Evolutionary conservation across 176 grass and related monocot species (phyloP).

Genomic region (Oryza officinalis): DNA sequence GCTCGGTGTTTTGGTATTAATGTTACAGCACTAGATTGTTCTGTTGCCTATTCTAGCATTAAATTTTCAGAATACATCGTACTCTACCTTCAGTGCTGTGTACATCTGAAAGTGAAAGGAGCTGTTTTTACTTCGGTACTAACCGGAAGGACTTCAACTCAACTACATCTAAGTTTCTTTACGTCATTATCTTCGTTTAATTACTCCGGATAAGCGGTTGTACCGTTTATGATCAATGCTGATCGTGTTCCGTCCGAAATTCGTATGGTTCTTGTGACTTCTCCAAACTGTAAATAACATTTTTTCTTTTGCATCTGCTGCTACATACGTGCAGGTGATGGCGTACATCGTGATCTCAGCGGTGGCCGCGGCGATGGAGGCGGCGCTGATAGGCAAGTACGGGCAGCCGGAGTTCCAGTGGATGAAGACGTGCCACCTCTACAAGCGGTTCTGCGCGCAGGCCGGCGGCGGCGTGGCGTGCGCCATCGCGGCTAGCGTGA

Average conservation of each 20-base stretch:
- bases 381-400: slow-evolving; percentile 55
- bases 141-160: not conserved
- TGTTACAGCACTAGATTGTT: slow-evolving; percentile 25
- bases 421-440: slow-evolving; percentile 90
- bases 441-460: slow-evolving; percentile 72
- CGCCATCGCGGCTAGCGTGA: slow-evolving; percentile 52
- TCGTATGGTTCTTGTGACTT: not conserved
- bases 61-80: not conserved
- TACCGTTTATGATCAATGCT: not conserved
- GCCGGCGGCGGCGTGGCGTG: slow-evolving; percentile 49
- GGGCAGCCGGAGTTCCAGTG: slow-evolving; percentile 81
- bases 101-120: not conserved
- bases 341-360: slow-evolving; percentile 64
- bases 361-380: slow-evolving; percentile 60
- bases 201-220: not conserved
- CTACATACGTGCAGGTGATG: slow-evolving; percentile 50
- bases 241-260: not conserved
- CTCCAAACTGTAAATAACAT: not conserved
- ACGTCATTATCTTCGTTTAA: not conserved
- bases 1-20: not conserved
- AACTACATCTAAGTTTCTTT: not conserved
- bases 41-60: not conserved
- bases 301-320: not conserved
- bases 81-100: not conserved
- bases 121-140: not conserved